Evolutionary conservation across 1,284 basidiomycete species (phyloP).

Genomic region (Rhodofomes roseus): DNA sequence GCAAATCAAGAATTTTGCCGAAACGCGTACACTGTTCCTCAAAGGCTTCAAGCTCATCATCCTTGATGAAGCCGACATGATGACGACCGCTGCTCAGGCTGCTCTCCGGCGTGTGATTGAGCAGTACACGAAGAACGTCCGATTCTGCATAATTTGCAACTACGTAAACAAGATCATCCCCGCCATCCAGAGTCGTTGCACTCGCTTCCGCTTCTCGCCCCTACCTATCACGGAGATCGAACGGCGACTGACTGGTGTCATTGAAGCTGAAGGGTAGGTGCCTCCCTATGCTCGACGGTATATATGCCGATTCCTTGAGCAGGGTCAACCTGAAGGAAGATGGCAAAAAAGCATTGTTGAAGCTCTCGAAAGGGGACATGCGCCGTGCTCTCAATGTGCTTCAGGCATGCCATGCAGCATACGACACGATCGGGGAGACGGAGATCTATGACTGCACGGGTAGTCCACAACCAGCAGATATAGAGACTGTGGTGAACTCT

Average conservation of each 20-base stretch:
- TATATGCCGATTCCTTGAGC: background rate
- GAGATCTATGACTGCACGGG: conserved; percentile 98
- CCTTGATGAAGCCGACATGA: conserved; percentile 99
- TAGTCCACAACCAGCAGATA: conserved; percentile 91
- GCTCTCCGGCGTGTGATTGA: conserved; percentile 97
- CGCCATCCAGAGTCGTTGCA: conserved; percentile 98
- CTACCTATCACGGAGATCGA: conserved; percentile 86
- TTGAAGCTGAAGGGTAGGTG: conserved; percentile 82
- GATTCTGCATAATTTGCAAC: conserved; percentile 99
- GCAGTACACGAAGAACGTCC: conserved; percentile 97
- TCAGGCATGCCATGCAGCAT: conserved; percentile 97
- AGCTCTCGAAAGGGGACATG: conserved; percentile 97
- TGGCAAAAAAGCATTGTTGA: conserved; percentile 87
- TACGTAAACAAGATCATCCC: conserved; percentile 99
- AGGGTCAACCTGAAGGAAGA: conserved; percentile 88
- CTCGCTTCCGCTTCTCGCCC: conserved; percentile 96
- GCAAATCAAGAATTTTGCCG: conserved; percentile 98
- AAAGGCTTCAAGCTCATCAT: conserved; percentile 98
- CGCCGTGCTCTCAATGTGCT: conserved; percentile 93
- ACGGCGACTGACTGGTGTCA: conserved; percentile 75
- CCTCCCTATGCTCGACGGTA: background rate
- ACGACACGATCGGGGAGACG: conserved; percentile 83
- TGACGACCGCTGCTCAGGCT: conserved; percentile 97
- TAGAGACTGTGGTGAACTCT: conserved; percentile 89
- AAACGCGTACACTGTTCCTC: conserved; percentile 88